These are phyloP conservation scores for Plenodomus lindquistii DNA, from an alignment of 2,329 filamentous ascomycete genomes.

Conservation along the genomic window DNA sequence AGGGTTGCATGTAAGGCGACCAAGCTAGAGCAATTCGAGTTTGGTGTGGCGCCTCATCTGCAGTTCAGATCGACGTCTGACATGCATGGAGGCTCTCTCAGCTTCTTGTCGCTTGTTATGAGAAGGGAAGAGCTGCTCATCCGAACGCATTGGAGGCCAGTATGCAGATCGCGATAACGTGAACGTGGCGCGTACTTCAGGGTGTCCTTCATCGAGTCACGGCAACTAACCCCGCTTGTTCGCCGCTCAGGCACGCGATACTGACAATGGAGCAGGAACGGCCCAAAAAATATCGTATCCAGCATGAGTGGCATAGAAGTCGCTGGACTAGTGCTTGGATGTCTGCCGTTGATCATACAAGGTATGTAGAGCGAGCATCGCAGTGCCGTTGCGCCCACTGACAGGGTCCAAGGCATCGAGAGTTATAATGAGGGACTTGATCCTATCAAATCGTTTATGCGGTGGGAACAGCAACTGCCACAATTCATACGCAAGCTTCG, in stretches of 20 bases:
- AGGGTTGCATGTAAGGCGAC: too few species aligned
- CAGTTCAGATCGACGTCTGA: too few species aligned
- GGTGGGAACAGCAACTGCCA: constrained; percentile 43
- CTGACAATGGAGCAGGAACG: constrained; percentile 9
- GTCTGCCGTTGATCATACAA: constrained; percentile 45
- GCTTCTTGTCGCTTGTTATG: too few species aligned
- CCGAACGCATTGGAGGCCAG: neutral
- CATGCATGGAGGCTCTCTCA: too few species aligned
- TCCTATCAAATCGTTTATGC: constrained; percentile 43
- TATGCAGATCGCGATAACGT: neutral
- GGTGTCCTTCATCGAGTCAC: constrained; percentile 1
- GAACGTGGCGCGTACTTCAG: neutral
- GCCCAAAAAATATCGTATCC: neutral
- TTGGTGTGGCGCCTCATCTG: too few species aligned
- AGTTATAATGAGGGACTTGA: constrained; percentile 47
- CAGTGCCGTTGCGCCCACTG: constrained; percentile 6
- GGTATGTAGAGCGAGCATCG: constrained; percentile 11
- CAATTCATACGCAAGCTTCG: constrained; percentile 42
- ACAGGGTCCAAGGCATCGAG: constrained; percentile 29
- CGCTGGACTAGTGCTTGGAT: constrained; percentile 42
- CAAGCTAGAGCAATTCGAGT: too few species aligned
- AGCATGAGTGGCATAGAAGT: constrained; percentile 39
- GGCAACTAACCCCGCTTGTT: constrained; percentile 9
- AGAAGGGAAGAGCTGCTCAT: too few species aligned
- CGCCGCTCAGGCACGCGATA: neutral